A percentile compares a stretch with the other conserved stretches of the same genome.
These are phyloP conservation scores for Aspergillus glaucus DNA, from an alignment of 2,329 filamentous ascomycete species.

Conservation along the genomic window DNA sequence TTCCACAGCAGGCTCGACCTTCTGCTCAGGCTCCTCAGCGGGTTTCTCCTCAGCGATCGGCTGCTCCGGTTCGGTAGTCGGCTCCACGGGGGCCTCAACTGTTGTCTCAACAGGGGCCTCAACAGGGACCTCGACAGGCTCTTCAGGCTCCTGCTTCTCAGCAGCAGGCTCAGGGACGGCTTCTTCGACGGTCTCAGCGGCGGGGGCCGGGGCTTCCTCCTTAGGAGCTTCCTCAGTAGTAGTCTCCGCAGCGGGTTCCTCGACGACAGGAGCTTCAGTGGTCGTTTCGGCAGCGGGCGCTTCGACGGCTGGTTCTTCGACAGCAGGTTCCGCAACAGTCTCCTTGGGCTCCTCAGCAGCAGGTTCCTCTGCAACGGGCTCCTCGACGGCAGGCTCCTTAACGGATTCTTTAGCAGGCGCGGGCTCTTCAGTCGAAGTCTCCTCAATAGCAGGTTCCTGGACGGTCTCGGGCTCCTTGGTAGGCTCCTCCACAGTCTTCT, in stretches of 20 bases:
- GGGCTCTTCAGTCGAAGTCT: background rate
- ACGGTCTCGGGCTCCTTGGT: background rate
- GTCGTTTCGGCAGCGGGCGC: background rate
- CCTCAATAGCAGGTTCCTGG: conserved; percentile 6
- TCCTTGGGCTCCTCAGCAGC: conserved; percentile 1
- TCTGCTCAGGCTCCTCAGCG: no score
- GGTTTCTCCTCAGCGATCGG: background rate
- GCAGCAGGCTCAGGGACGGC: background rate
- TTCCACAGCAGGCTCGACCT: no score
- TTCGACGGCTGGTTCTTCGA: conserved; percentile 1
- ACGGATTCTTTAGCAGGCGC: background rate
- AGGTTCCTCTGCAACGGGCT: conserved; percentile 1
- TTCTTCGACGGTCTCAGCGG: no score
- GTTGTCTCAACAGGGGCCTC: no score
- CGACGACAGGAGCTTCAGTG: background rate
- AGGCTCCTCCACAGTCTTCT: background rate
- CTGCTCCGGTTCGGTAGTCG: background rate
- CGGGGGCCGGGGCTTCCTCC: no score
- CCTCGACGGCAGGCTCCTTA: background rate
- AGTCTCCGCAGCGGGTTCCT: conserved; percentile 2
- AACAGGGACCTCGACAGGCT: no score
- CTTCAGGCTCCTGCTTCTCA: background rate
- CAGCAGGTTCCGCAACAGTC: background rate
- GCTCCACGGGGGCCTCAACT: no score
- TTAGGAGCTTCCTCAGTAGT: background rate